A percentile compares a stretch with the other conserved stretches of the same genome.
Conservation (phyloP, 140 eudicot genomes). For the Bidens hawaiensis region DNA sequence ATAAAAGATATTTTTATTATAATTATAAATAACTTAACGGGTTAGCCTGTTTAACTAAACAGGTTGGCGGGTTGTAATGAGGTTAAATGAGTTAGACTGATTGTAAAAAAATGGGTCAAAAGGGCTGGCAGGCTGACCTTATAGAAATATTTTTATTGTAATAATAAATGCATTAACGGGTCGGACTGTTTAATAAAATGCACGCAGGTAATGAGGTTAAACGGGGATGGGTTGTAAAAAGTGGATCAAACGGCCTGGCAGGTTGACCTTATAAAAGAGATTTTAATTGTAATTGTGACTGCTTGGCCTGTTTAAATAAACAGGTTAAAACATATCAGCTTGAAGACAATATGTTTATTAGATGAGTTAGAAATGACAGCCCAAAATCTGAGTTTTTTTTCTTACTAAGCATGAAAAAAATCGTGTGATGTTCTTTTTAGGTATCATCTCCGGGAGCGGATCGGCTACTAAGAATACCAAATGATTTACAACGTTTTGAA, state of each 20-base stretch:
- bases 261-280: background rate
- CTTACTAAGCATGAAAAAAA: background rate
- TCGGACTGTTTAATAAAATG: too few species aligned
- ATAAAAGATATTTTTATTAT: too few species aligned
- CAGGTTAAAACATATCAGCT: background rate
- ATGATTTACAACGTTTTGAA: conserved; percentile 52
- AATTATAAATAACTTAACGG: too few species aligned
- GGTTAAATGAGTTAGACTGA: too few species aligned
- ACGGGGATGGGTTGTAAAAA: background rate
- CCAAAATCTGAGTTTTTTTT: background rate
- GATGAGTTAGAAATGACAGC: background rate
- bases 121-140: too few species aligned
- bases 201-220: too few species aligned
- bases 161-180: too few species aligned
- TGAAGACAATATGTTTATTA: background rate
- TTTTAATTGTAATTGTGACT: background rate
- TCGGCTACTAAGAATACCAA: conserved; percentile 40
- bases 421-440: background rate
- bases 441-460: conserved; percentile 99
- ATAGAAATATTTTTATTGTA: too few species aligned
- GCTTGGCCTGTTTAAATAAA: background rate
- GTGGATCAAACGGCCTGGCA: background rate
- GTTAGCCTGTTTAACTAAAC: too few species aligned
- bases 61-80: too few species aligned
- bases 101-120: background rate